Evolutionary conservation across 805 yeast species (phyloP).

Genomic region (Tetrapisispora pingtungensis): DNA sequence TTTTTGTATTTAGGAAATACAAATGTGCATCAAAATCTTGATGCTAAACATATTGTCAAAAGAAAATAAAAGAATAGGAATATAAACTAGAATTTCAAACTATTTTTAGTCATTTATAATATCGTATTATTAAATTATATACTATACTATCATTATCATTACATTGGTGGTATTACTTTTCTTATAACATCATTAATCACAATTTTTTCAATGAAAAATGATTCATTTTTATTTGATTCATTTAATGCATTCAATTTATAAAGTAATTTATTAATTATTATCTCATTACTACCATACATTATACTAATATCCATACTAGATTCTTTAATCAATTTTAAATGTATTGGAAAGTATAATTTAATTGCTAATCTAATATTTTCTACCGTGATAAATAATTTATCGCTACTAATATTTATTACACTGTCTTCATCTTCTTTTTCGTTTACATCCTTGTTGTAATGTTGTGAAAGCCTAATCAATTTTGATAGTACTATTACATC

Average conservation of each 20-base stretch:
- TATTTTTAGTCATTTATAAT: too few species aligned
- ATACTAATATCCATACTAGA: constrained; percentile 27
- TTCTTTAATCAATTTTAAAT: constrained; percentile 37
- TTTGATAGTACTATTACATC: constrained; percentile 36
- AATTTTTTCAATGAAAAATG: constrained; percentile 31
- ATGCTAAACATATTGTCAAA: too few species aligned
- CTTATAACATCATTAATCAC: constrained; percentile 44
- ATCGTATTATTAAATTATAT: too few species aligned
- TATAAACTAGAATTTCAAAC: too few species aligned
- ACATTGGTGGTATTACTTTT: constrained; percentile 37
- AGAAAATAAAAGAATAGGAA: too few species aligned
- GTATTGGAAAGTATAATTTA: constrained; percentile 39
- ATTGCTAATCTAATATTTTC: constrained; percentile 41
- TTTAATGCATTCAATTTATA: constrained; percentile 10
- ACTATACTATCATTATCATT: too few species aligned
- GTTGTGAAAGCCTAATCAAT: constrained; percentile 30
- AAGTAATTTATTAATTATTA: constrained; percentile 20
- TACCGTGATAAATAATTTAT: constrained; percentile 39
- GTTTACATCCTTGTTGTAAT: too few species aligned
- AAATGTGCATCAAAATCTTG: too few species aligned
- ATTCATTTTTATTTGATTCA: constrained; percentile 5
- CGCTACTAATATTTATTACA: too few species aligned
- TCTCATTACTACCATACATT: constrained; percentile 23
- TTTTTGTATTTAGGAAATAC: too few species aligned
- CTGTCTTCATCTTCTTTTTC: too few species aligned